These are phyloP conservation scores for Trichosanthes truncata DNA, from an alignment of 306 rosid species.

Conservation along the genomic window DNA sequence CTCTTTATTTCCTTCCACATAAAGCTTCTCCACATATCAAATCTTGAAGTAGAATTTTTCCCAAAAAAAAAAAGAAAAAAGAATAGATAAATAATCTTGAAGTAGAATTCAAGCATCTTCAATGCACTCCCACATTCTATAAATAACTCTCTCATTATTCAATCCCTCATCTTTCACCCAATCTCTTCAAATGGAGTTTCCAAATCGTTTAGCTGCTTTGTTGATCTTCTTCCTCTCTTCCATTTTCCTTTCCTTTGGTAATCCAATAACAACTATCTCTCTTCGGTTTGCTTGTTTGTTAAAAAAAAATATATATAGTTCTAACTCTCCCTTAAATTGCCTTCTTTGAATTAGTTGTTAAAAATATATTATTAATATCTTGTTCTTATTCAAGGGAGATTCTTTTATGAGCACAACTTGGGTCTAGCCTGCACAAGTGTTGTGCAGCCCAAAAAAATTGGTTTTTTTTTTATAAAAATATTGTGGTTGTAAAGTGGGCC, in stretches of 20 bases:
- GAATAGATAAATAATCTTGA: background rate
- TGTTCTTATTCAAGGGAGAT: too few relatives aligned
- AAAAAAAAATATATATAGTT: too few relatives aligned
- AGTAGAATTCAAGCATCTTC: constrained; percentile 5
- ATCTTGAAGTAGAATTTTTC: background rate
- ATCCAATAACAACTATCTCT: background rate
- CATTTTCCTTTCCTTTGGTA: background rate
- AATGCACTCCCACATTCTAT: background rate
- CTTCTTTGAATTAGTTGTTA: too few relatives aligned
- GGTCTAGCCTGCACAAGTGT: too few relatives aligned
- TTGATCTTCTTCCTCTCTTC: background rate
- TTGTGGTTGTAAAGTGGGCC: too few relatives aligned
- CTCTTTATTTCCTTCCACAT: background rate
- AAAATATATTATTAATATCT: too few relatives aligned
- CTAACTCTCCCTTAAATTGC: too few relatives aligned
- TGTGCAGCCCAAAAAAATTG: too few relatives aligned
- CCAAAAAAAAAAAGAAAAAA: background rate
- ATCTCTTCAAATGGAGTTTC: background rate
- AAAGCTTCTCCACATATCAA: background rate
- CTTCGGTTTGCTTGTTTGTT: background rate
- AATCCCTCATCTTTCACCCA: background rate
- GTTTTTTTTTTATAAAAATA: too few relatives aligned
- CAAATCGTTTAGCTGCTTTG: background rate
- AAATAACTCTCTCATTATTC: background rate
- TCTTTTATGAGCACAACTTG: too few relatives aligned